These are phyloP conservation scores for Chaetomium olivaceum DNA, from an alignment of 2,329 filamentous ascomycete genomes.

Conservation along the genomic window DNA sequence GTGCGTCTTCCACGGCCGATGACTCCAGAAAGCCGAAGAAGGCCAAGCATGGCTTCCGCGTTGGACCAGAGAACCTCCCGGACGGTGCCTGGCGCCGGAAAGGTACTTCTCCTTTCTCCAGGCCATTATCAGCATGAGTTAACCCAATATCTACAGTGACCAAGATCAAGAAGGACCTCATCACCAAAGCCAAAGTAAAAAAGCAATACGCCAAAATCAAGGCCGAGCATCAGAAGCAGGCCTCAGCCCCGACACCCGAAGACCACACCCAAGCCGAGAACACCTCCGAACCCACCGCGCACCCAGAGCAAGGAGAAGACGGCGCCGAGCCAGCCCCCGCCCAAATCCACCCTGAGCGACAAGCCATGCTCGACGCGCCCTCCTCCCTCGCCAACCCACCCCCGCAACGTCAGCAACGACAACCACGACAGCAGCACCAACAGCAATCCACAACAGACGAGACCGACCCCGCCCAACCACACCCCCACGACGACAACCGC, in stretches of 20 bases:
- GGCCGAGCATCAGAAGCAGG: constrained; percentile 43
- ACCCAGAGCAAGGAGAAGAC: neutral
- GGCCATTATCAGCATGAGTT: constrained; percentile 16
- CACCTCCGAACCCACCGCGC: neutral
- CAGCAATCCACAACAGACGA: constrained; percentile 26
- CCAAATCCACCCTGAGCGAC: constrained; percentile 45
- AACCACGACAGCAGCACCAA: neutral
- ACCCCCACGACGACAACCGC: constrained; percentile 20
- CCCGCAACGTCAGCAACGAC: constrained; percentile 7
- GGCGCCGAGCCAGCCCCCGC: constrained; percentile 6
- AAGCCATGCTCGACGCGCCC: constrained; percentile 42
- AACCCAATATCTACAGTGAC: constrained; percentile 22
- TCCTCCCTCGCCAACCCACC: constrained; percentile 27
- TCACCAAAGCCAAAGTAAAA: constrained; percentile 90
- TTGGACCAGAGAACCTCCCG: constrained; percentile 86
- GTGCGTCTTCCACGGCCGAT: neutral
- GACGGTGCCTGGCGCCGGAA: constrained; percentile 88
- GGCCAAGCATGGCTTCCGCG: constrained; percentile 71
- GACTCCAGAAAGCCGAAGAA: constrained; percentile 48
- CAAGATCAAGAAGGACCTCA: constrained; percentile 82
- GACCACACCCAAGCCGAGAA: constrained; percentile 14
- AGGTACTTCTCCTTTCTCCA: constrained; percentile 39
- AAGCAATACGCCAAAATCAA: constrained; percentile 91
- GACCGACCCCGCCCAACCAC: constrained; percentile 25
- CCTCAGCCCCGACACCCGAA: constrained; percentile 24